phyloP scores from a whole-genome alignment of 441 rosid species.

The Gossypium aridum region DNA sequence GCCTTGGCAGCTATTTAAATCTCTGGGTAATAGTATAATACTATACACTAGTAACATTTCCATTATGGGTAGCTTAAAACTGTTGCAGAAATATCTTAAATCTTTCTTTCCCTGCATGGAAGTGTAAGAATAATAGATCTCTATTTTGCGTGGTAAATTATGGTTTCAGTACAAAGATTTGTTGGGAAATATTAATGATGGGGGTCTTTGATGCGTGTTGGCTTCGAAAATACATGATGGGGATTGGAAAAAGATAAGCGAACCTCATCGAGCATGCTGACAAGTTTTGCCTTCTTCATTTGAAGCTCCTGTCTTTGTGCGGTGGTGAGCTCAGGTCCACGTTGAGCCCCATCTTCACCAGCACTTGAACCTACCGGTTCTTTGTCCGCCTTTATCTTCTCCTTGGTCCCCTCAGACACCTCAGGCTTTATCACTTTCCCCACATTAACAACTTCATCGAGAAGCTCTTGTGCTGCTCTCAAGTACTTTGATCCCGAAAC shows the following conservation, averaged over 20 bases:
- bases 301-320: slow-evolving; percentile 53
- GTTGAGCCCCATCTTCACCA: slow-evolving; percentile 13
- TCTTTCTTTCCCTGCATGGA: not conserved
- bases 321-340: slow-evolving; percentile 29
- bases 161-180: not conserved
- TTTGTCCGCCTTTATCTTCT: slow-evolving; percentile 18
- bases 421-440: slow-evolving; percentile 23
- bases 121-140: not conserved
- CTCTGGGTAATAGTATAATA: not conserved
- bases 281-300: slow-evolving; percentile 57
- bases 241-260: not conserved
- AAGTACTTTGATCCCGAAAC: slow-evolving; percentile 51
- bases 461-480: slow-evolving; percentile 62
- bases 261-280: slow-evolving; percentile 65
- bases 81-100: not conserved
- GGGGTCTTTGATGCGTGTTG: not conserved
- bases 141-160: not conserved
- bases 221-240: not conserved
- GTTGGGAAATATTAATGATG: not conserved
- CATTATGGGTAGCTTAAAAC: not conserved
- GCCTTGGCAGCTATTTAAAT: not conserved
- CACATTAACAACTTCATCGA: slow-evolving; percentile 57
- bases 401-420: slow-evolving; percentile 17
- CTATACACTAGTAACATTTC: not conserved
- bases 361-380: slow-evolving; percentile 23